Conservation (phyloP, 768 basidiomycete species). For the Psilocybe subaeruginosa region DNA sequence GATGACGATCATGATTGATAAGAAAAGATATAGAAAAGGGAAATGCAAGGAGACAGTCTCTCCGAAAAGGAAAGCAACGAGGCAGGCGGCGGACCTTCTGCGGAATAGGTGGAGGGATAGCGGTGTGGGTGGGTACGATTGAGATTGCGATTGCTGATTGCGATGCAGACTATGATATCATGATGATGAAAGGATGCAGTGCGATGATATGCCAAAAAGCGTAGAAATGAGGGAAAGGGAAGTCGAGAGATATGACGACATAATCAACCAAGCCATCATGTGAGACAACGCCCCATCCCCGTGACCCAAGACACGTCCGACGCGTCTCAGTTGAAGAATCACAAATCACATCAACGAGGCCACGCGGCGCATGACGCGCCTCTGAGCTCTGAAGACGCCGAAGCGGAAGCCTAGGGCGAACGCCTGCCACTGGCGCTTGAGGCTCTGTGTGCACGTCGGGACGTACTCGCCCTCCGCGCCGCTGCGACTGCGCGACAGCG, state of each 20-base stretch:
- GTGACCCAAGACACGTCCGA: not conserved
- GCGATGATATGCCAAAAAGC: too few relatives aligned
- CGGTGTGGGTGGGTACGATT: too few relatives aligned
- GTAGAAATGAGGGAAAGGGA: not conserved
- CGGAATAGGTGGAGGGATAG: too few relatives aligned
- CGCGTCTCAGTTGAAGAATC: not conserved
- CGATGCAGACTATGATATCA: too few relatives aligned
- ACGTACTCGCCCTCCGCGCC: slow-evolving; percentile 32
- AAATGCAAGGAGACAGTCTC: too few relatives aligned
- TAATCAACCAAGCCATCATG: not conserved
- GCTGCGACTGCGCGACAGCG: not conserved
- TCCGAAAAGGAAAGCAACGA: too few relatives aligned
- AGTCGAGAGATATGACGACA: not conserved
- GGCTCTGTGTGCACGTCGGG: slow-evolving; percentile 57
- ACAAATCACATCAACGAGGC: slow-evolving; percentile 16
- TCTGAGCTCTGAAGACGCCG: slow-evolving; percentile 53
- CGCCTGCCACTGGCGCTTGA: slow-evolving; percentile 66
- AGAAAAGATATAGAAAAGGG: too few relatives aligned
- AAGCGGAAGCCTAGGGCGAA: slow-evolving; percentile 58
- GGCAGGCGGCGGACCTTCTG: too few relatives aligned
- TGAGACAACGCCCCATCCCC: not conserved
- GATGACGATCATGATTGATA: too few relatives aligned
- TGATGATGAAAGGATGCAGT: too few relatives aligned
- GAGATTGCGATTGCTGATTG: too few relatives aligned
- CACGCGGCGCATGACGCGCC: slow-evolving; percentile 33